Evolutionary conservation across 805 yeast genomes (phyloP).

Genomic region (Millerozyma miso): DNA sequence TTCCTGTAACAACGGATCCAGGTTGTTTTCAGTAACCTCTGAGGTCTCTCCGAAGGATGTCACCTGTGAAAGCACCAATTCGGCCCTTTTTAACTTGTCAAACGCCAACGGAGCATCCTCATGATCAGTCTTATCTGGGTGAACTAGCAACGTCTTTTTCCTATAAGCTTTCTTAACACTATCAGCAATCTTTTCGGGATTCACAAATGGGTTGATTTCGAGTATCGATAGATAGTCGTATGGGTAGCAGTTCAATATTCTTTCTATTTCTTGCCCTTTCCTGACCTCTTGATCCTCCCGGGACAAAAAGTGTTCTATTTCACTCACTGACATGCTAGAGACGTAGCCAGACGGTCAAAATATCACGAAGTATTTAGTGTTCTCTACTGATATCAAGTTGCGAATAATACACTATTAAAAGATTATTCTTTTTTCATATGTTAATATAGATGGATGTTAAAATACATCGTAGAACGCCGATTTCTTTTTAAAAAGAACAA

Average conservation of each 20-base stretch:
- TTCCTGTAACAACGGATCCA: constrained; percentile 10
- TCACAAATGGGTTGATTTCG: constrained; percentile 32
- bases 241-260: constrained; percentile 46
- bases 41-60: constrained; percentile 9
- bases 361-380: not conserved
- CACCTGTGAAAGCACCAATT: constrained; percentile 24
- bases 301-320: constrained; percentile 14
- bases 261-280: constrained; percentile 50
- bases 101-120: constrained; percentile 62
- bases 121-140: constrained; percentile 62
- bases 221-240: constrained; percentile 55
- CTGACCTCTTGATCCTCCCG: constrained; percentile 24
- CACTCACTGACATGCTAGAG: constrained; percentile 6
- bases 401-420: not conserved
- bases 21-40: constrained; percentile 5
- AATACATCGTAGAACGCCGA: not conserved
- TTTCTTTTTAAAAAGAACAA: not conserved
- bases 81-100: constrained; percentile 54
- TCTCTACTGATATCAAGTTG: not conserved
- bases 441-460: not conserved
- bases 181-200: constrained; percentile 27
- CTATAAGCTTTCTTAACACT: constrained; percentile 48
- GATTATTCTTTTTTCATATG: not conserved
- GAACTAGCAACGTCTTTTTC: constrained; percentile 58
- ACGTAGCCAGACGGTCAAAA: not conserved